A percentile compares a stretch with the other conserved stretches of the same genome.
phyloP scores from a whole-genome alignment of 176 grass and related monocot genomes.

The Melocanna baccifera region DNA sequence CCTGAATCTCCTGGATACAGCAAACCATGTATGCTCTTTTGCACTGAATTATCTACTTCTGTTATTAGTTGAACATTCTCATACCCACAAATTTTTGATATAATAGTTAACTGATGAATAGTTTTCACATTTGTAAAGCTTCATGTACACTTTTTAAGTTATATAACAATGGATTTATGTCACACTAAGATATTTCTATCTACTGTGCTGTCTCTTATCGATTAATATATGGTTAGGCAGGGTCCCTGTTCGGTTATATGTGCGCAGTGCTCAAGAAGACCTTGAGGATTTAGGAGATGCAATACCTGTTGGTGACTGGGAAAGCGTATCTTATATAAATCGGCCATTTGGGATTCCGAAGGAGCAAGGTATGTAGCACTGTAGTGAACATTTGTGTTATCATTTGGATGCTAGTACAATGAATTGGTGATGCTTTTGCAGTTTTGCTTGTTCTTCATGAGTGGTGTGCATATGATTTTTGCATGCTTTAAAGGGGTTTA shows the following conservation, averaged over 20 bases:
- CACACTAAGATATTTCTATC: background rate
- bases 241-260: conserved; percentile 87
- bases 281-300: conserved; percentile 81
- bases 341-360: conserved; percentile 68
- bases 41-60: background rate
- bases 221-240: conserved; percentile 71
- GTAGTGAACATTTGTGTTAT: conserved; percentile 2
- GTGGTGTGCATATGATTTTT: background rate
- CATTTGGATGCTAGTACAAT: background rate
- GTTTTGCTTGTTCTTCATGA: background rate
- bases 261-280: conserved; percentile 57
- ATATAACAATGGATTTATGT: background rate
- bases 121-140: background rate
- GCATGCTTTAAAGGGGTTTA: background rate
- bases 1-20: conserved; percentile 65
- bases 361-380: conserved; percentile 51
- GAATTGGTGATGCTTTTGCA: background rate
- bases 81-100: background rate
- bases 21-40: conserved; percentile 57
- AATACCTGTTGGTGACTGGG: conserved; percentile 59
- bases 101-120: conserved; percentile 2
- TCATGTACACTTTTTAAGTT: conserved; percentile 1
- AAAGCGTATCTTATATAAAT: conserved; percentile 87
- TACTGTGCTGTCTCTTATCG: conserved; percentile 25
- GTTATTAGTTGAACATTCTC: background rate